Conservation (phyloP, 208 protist genomes). For the Wallacemonas sp. region DNA sequence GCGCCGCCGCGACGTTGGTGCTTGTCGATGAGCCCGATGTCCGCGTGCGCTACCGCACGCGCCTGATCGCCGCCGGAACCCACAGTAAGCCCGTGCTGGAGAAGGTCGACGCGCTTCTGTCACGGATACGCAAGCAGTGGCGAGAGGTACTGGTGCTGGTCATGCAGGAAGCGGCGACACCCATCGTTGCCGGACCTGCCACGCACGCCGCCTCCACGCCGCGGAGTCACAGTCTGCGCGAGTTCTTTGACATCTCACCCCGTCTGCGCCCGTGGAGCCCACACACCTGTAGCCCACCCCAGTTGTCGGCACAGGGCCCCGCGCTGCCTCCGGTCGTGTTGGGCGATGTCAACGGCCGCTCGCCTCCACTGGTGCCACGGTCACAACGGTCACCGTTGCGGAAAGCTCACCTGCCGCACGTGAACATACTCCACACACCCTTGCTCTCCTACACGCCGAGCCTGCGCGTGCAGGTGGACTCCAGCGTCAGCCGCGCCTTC, state of each 20-base stretch:
- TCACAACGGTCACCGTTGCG: neutral
- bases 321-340: neutral
- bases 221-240: slow-evolving; percentile 3
- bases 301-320: neutral
- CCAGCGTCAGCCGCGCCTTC: neutral
- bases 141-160: slow-evolving; percentile 1
- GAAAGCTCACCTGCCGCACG: too few species aligned
- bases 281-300: neutral
- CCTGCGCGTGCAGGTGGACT: neutral
- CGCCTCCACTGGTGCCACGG: neutral
- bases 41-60: slow-evolving; percentile 34
- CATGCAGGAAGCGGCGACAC: slow-evolving; percentile 5
- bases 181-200: neutral
- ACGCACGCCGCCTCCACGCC: neutral
- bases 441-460: neutral
- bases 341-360: neutral
- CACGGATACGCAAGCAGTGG: slow-evolving; percentile 14
- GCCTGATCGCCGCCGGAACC: slow-evolving; percentile 6
- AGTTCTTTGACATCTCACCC: slow-evolving; percentile 6
- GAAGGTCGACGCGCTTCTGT: slow-evolving; percentile 19
- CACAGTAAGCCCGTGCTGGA: slow-evolving; percentile 20
- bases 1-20: neutral
- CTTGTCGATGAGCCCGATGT: slow-evolving; percentile 27
- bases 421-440: neutral
- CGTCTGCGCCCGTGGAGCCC: slow-evolving; percentile 9